Evolutionary conservation across 2,329 filamentous ascomycete species (phyloP).

Genomic region (Aspergillus transmontanensis): DNA sequence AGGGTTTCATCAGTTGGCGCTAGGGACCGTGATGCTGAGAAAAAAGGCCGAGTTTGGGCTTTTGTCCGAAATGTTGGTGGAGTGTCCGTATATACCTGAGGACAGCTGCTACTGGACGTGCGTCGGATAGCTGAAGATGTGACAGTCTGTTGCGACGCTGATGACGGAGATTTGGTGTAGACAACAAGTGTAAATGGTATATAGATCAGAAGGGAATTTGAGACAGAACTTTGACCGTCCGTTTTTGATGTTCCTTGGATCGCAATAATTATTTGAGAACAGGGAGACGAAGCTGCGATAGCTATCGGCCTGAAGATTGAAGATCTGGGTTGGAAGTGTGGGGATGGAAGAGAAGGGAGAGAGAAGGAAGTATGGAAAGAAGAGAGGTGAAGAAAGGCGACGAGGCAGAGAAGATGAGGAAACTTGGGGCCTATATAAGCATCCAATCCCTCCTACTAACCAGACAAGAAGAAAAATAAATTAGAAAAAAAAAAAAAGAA

Average conservation of each 20-base stretch:
- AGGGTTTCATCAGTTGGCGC: neutral
- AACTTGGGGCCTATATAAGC: constrained; percentile 1
- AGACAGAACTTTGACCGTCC: constrained; percentile 5
- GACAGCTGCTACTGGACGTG: constrained; percentile 13
- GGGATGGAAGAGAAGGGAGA: no score
- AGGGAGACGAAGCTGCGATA: neutral
- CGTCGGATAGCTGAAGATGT: constrained; percentile 14
- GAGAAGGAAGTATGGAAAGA: neutral
- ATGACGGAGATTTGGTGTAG: constrained; percentile 12
- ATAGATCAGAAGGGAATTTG: constrained; percentile 10
- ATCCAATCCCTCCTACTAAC: neutral
- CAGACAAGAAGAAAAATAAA: neutral
- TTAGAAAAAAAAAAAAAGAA: neutral
- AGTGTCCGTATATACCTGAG: neutral
- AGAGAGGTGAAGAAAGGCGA: neutral
- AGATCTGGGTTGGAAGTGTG: neutral
- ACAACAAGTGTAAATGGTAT: constrained; percentile 16
- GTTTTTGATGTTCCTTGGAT: neutral
- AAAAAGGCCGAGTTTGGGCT: neutral
- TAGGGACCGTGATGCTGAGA: neutral
- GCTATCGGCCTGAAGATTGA: neutral
- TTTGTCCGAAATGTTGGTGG: neutral
- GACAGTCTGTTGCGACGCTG: constrained; percentile 12
- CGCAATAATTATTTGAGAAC: neutral
- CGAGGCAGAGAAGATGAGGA: constrained; percentile 2